Base-by-base conservation (phyloP, 179 eudicot species). In the Beta macrorhiza region DNA sequence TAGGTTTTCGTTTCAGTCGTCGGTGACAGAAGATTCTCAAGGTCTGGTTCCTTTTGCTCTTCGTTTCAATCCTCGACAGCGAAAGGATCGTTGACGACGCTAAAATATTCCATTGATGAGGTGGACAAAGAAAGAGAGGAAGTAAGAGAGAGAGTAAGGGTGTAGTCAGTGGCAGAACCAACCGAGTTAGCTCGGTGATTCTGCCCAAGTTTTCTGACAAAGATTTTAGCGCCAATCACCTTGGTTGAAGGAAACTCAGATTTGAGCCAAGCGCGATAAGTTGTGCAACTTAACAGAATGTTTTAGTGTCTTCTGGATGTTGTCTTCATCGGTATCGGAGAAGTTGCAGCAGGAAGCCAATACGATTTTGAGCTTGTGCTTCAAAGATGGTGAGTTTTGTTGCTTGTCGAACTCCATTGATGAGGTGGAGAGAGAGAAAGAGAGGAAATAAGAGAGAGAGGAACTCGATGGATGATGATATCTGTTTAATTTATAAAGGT, bases 131-230 rank as follows among this genome's bases (percentile, higher is more conserved):
- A 29, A 29, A 29, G 32, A 29, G 32, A 29, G 32, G 32, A 29
- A 29, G 32, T 29, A 29, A 29, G 32, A 29, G 32, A 29, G 32
- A 29, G 32, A 29, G 32, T 29, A 29, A 29, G 32, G 32, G 32
- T 29, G 32, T 29, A 29, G 32, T 87, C 52, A 85, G 57, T 20
- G 89, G 86, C 87, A 74, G 83, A 87, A 45, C 82, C 64, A 69
- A 82, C 56, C 20, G 86, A 57, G 80, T 73, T 74, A 7, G 17
- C 59, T 1, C 82, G 80, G 84, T 83, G 84, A 79, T 79, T 69
- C 59, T 57, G 65, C 7, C 82, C 55, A 17, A 29, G 7, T 47
- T 75, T 78, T 0, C 52, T 55, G 44, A 86, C 82, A 78, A 85
- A 77, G 53, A 82, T 44, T 32, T 47, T 75, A 22, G 76, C 61